Conservation (phyloP, 2,329 filamentous ascomycete species). For the Raffaelea albimanens region DNA sequence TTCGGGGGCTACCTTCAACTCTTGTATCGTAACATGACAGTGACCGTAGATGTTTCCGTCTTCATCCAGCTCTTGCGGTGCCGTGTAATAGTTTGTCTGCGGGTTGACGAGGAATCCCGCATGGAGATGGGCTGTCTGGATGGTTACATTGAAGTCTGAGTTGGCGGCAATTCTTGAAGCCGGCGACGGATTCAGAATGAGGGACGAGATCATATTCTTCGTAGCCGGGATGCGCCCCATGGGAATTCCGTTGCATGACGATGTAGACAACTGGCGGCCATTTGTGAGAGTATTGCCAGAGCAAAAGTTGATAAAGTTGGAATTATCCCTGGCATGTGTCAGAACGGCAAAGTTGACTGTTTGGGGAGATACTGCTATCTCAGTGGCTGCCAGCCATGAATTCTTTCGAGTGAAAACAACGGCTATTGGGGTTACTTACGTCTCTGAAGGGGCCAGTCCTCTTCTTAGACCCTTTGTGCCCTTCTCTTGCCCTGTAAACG, state of each 20-base stretch:
- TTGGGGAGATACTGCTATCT: too few species aligned
- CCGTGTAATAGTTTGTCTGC: slow-evolving; percentile 41
- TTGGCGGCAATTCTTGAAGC: slow-evolving; percentile 25
- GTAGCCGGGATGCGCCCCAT: slow-evolving; percentile 46
- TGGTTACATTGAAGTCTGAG: slow-evolving; percentile 35
- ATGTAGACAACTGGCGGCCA: slow-evolving; percentile 36
- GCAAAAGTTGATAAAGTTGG: slow-evolving; percentile 50
- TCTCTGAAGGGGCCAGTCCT: slow-evolving; percentile 31
- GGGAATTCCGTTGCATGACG: slow-evolving; percentile 49
- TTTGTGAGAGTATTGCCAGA: slow-evolving; percentile 43
- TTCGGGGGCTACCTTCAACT: slow-evolving; percentile 22
- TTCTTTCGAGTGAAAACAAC: not conserved
- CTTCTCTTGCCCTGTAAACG: slow-evolving; percentile 26
- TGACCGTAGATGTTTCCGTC: slow-evolving; percentile 32
- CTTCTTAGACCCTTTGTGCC: slow-evolving; percentile 17
- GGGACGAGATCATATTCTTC: slow-evolving; percentile 43
- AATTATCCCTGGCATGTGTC: slow-evolving; percentile 26
- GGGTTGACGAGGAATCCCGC: slow-evolving; percentile 47
- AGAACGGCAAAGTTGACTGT: too few species aligned
- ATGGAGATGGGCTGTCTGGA: slow-evolving; percentile 38
- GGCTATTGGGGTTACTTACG: slow-evolving; percentile 22
- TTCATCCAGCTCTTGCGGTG: slow-evolving; percentile 39
- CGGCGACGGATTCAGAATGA: slow-evolving; percentile 37
- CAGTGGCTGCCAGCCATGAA: not conserved
- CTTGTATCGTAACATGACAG: slow-evolving; percentile 41